Evolutionary conservation across 164 flowering plant genomes (phyloP).

Genomic region (Buxus sempervirens): DNA sequence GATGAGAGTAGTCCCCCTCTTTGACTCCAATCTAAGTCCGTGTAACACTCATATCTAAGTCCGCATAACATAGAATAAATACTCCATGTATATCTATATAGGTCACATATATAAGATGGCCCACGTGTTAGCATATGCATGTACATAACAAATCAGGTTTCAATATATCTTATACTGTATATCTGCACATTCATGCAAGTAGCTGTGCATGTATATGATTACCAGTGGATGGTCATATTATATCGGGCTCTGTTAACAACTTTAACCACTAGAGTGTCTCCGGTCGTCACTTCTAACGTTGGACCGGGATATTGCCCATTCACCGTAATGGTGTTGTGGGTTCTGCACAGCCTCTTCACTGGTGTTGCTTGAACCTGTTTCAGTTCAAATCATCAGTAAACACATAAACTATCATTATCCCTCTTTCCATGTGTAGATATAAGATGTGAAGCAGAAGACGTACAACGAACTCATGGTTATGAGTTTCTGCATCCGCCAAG

Average conservation of each 20-base stretch:
- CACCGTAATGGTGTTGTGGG: constrained; percentile 65
- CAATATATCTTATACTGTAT: no score
- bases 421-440: no score
- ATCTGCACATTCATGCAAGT: neutral
- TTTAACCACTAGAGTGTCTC: constrained; percentile 68
- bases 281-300: constrained; percentile 70
- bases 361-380: constrained; percentile 71
- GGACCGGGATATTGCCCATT: constrained; percentile 91
- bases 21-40: no score
- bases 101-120: no score
- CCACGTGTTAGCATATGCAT: no score
- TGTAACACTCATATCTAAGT: no score
- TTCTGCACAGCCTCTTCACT: constrained; percentile 97
- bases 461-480: constrained; percentile 60
- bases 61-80: no score
- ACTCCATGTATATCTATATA: no score
- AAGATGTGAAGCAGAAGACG: constrained; percentile 16
- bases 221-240: constrained; percentile 89
- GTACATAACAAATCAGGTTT: no score
- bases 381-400: neutral
- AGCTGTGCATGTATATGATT: constrained; percentile 8
- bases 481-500: constrained; percentile 26
- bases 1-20: no score
- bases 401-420: neutral
- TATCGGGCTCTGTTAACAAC: constrained; percentile 67